Base-by-base conservation (phyloP, 2,329 filamentous ascomycete genomes). In the Aspergillus fumigatiaffinis region DNA sequence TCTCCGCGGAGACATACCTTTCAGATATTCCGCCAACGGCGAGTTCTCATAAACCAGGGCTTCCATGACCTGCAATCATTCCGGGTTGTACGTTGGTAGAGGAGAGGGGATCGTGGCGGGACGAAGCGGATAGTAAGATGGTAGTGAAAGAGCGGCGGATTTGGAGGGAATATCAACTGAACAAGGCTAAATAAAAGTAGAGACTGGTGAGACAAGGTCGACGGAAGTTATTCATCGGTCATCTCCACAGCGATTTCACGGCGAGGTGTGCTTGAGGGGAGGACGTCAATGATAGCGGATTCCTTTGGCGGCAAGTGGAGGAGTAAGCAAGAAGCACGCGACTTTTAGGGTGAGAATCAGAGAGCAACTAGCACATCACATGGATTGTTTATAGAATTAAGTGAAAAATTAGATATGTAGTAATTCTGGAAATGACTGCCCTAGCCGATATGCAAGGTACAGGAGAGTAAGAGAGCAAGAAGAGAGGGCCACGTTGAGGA, bases 21-120 rank as follows among this genome's bases (percentile, higher is more conserved):
- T 88, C 67, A 97, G 86, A 78, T 94, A 94, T 70, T 90, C 87
- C 72, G 91, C 92, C 77, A 97, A 82, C 67, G 92, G 92, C 73
- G 90, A 90, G 78, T 92, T 87, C 78, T 94, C 86, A 77, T 89
- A 90, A 67, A 96, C 86, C 68, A 96, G 82, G 70, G 89, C 86
- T 83, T 96, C 92, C 92, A 97, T 94, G 74, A 67, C 75, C 63
- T 59, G 58, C 58, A 61, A 63, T 66, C 73, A 74, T 73, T 65
- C 70, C 69, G 66, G 52, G 42, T 29, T 32, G 41, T 47, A 38
- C n/a, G 51, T 49, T 28, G 53, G 53, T 42, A 57, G 51, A 20
- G 35, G 54, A 46, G 47, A n/a, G 23, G 49, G 14, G 12, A 21
- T 48, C 20, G 28, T 14, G 35, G 54, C 56, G 66, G 42, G 50